Percentiles rank a stretch among this genome's conserved stretches.
Evolutionary conservation across 1,284 basidiomycete genomes (phyloP).

Genomic region (Ustilago loliicola): DNA sequence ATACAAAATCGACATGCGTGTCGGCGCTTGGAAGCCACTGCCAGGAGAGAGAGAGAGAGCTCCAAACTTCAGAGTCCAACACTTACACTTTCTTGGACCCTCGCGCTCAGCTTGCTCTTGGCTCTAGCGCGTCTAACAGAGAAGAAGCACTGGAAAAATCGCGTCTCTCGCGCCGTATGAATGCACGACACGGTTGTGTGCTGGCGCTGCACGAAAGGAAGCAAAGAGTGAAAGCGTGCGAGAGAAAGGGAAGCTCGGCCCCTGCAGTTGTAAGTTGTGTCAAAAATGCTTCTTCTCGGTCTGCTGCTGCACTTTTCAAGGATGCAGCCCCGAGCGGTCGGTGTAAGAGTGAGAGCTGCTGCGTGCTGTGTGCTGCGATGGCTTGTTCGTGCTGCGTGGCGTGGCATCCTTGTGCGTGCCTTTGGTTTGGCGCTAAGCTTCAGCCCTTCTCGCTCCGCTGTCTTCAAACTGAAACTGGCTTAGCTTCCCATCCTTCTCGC

Average conservation of each 20-base stretch:
- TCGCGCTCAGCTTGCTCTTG: conserved; percentile 1
- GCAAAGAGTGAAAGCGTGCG: conserved; percentile 7
- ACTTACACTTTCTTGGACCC: conserved; percentile 17
- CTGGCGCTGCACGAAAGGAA: neutral
- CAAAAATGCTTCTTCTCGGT: neutral
- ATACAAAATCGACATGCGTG: conserved; percentile 16
- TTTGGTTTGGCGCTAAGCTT: neutral
- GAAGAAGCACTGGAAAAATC: neutral
- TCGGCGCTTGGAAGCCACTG: conserved; percentile 1
- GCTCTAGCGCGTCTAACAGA: conserved; percentile 10
- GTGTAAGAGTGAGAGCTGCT: neutral
- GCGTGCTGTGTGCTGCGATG: conserved; percentile 1
- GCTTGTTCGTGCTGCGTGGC: neutral
- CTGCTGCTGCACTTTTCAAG: neutral
- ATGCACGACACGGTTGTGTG: conserved; percentile 7
- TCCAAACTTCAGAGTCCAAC: conserved; percentile 31
- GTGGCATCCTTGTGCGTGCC: conserved; percentile 4
- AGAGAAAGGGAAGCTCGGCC: neutral
- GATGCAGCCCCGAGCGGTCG: neutral
- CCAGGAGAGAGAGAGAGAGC: neutral
- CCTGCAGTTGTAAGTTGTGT: neutral
- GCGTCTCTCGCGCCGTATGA: conserved; percentile 4
- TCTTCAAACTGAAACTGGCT: neutral
- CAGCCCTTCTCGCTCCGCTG: neutral
- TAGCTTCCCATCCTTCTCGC: conserved; percentile 8